Percentiles rank a stretch among this genome's conserved stretches.
Evolutionary conservation across 192 early-diverging fungal species (phyloP).

Genomic region (Dissophora ornata): DNA sequence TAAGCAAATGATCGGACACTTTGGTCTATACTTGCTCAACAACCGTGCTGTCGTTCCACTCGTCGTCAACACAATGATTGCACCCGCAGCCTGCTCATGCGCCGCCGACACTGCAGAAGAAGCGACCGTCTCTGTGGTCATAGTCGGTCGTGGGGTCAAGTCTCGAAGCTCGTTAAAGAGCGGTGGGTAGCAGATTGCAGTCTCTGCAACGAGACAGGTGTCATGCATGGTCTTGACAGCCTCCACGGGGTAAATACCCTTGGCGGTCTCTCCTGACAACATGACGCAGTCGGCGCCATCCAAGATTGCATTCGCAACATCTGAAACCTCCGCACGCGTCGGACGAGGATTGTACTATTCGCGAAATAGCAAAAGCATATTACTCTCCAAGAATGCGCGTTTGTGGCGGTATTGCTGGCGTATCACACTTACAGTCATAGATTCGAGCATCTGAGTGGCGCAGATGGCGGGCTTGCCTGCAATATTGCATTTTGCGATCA

Average conservation of each 20-base stretch:
- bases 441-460: constrained; percentile 97
- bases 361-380: neutral
- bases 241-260: constrained; percentile 85
- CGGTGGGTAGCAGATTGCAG: constrained; percentile 89
- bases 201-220: constrained; percentile 84
- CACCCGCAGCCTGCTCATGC: constrained; percentile 80
- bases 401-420: neutral
- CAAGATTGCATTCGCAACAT: constrained; percentile 95
- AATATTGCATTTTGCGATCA: constrained; percentile 95
- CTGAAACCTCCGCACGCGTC: constrained; percentile 94
- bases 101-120: constrained; percentile 85
- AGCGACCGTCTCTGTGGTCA: constrained; percentile 89
- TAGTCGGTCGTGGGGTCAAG: constrained; percentile 77
- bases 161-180: constrained; percentile 87
- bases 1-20: constrained; percentile 88
- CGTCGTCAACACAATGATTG: constrained; percentile 89
- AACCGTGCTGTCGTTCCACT: constrained; percentile 85
- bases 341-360: constrained; percentile 85
- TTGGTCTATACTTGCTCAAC: constrained; percentile 91
- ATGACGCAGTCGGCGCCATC: constrained; percentile 97
- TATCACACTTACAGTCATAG: constrained; percentile 73
- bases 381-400: neutral
- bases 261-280: constrained; percentile 96
- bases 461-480: constrained; percentile 94
- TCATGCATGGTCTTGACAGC: constrained; percentile 81